A percentile compares a stretch with the other conserved stretches of the same genome.
phyloP scores from a whole-genome alignment of 768 basidiomycete species.

The Panus rudis region DNA sequence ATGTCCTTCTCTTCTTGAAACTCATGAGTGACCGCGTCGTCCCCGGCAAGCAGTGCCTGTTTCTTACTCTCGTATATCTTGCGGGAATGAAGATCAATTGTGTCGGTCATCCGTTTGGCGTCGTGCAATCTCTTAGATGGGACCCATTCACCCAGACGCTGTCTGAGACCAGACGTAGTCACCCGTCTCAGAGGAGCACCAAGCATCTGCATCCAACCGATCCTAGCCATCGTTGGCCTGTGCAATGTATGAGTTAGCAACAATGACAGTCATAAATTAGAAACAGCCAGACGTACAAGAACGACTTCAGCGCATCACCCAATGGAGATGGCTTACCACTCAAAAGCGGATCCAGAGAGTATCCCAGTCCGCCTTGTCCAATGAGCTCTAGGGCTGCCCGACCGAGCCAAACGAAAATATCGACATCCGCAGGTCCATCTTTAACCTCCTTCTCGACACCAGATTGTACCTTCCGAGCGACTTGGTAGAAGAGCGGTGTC shows the following conservation, averaged over 20 bases:
- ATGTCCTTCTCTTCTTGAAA: conserved; percentile 14
- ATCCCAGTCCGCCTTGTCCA: conserved; percentile 4
- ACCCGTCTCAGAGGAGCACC: too few relatives aligned
- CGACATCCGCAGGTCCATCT: not conserved
- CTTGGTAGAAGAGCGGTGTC: not conserved
- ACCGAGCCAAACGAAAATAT: not conserved
- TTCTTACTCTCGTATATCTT: conserved; percentile 15
- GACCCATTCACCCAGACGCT: conserved; percentile 2
- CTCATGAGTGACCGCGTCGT: conserved; percentile 10
- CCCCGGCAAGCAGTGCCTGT: conserved; percentile 8
- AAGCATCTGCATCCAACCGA: not conserved
- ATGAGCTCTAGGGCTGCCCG: conserved; percentile 3
- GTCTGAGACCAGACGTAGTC: conserved; percentile 8
- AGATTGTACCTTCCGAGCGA: not conserved
- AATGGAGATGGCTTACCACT: not conserved
- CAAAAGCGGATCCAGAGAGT: conserved; percentile 2
- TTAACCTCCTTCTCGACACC: not conserved
- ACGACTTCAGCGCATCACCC: not conserved
- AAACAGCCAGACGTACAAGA: not conserved
- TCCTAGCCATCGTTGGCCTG: not conserved
- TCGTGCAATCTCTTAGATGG: conserved; percentile 10
- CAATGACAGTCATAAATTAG: not conserved
- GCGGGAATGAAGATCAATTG: conserved; percentile 4
- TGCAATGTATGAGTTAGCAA: conserved; percentile 10
- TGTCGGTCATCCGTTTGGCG: conserved; percentile 7